phyloP scores from a whole-genome alignment of 768 basidiomycete species.

The Suillus spraguei region DNA sequence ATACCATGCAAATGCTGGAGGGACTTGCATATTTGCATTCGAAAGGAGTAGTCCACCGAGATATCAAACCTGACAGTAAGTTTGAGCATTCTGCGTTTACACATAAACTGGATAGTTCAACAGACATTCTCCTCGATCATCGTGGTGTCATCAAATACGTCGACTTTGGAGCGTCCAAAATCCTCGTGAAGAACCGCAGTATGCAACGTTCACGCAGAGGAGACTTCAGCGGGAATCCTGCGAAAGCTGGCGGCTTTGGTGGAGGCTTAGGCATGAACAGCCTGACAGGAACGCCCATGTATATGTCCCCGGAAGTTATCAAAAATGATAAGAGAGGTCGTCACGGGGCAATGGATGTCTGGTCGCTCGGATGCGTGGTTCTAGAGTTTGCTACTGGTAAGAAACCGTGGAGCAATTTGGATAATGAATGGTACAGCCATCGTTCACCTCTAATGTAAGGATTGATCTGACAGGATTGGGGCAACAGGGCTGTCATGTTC shows the following conservation, averaged over 20 bases:
- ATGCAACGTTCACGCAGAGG: slow-evolving; percentile 70
- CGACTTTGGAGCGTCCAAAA: slow-evolving; percentile 97
- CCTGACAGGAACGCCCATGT: slow-evolving; percentile 98
- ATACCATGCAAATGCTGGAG: slow-evolving; percentile 96
- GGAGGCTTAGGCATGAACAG: slow-evolving; percentile 67
- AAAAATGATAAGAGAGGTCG: slow-evolving; percentile 88
- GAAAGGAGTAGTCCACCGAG: slow-evolving; percentile 90
- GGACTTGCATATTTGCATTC: slow-evolving; percentile 94
- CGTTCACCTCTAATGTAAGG: neutral
- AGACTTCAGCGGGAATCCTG: slow-evolving; percentile 40
- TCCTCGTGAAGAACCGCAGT: slow-evolving; percentile 88
- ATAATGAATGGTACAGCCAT: slow-evolving; percentile 90
- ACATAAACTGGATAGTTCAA: slow-evolving; percentile 17
- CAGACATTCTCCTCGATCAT: slow-evolving; percentile 92
- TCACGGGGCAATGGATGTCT: slow-evolving; percentile 97
- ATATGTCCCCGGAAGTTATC: slow-evolving; percentile 99
- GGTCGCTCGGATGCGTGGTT: slow-evolving; percentile 97
- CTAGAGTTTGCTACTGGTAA: slow-evolving; percentile 95
- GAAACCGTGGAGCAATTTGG: slow-evolving; percentile 98
- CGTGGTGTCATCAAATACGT: slow-evolving; percentile 94
- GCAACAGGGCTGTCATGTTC: slow-evolving; percentile 97
- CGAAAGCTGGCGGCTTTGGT: slow-evolving; percentile 37
- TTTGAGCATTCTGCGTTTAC: slow-evolving; percentile 19
- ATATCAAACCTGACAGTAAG: slow-evolving; percentile 98
- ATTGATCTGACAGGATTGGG: neutral